phyloP scores from a whole-genome alignment of 1,284 basidiomycete genomes.

The Apiotrichum domesticum region DNA sequence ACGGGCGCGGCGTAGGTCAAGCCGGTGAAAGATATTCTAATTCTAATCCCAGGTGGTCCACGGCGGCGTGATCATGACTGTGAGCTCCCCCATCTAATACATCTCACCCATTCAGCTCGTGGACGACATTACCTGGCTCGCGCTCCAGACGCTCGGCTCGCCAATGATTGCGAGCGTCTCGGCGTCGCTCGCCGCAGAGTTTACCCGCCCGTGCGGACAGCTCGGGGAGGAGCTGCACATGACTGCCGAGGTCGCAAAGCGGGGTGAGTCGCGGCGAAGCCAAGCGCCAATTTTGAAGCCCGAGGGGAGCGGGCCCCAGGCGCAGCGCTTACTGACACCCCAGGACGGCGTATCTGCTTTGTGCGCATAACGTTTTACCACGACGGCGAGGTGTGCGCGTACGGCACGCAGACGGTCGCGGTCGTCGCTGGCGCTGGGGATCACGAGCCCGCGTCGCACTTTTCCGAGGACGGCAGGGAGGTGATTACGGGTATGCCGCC shows the following conservation, averaged over 20 bases:
- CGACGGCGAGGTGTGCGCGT: conserved; percentile 5
- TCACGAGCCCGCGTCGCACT: conserved; percentile 1
- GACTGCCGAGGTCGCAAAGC: conserved; percentile 3
- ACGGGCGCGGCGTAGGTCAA: conserved; percentile 8
- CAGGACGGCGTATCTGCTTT: conserved; percentile 12
- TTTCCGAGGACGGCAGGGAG: conserved; percentile 6
- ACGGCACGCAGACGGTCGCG: conserved; percentile 13
- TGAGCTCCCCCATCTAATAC: not conserved
- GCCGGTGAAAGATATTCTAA: too few species aligned
- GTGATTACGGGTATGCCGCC: conserved; percentile 1
- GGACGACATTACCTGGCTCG: conserved; percentile 13
- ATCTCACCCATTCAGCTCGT: conserved; percentile 10
- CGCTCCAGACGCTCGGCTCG: conserved; percentile 7
- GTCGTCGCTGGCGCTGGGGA: not conserved
- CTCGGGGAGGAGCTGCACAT: conserved; percentile 7
- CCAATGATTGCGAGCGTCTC: conserved; percentile 3
- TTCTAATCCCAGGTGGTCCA: conserved; percentile 1
- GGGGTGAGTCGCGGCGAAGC: conserved; percentile 7
- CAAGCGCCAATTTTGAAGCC: too few species aligned
- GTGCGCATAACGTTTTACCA: conserved; percentile 10
- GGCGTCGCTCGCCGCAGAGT: conserved; percentile 12
- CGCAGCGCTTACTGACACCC: not conserved
- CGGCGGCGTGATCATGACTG: conserved; percentile 12
- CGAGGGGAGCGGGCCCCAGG: not conserved
- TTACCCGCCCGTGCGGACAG: conserved; percentile 7